Evolutionary conservation across 2,329 filamentous ascomycete species (phyloP), one percentile per base, ranked within the genome.

Genomic region (Verticillium nubilum): DNA sequence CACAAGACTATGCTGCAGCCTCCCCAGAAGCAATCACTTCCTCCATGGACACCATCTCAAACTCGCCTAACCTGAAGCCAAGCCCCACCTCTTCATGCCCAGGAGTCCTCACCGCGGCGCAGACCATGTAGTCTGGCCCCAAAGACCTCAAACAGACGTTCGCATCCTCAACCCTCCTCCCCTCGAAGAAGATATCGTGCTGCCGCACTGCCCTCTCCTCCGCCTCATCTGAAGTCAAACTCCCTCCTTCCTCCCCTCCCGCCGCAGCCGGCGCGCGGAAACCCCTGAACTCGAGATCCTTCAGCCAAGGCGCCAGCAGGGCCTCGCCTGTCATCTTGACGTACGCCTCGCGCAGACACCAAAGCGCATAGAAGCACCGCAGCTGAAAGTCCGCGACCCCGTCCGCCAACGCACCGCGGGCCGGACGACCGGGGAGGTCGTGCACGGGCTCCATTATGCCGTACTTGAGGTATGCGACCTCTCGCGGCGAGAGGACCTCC

Each of bases 261-360:
- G 68, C 70, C 9, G 72, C 70, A 58, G 59, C 62, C 3, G 87
- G 86, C 55, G 86, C 82, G 56, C 78, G 76, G 57, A 91, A 88
- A 55, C 79, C 75, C 60, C 79, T 76, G 68, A 94, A 91, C 67
- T 92, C 87, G 9, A 93, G 75, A 56, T 89, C 83, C 56, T 76
- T 77, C 55, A 94, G 78, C 90, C 90, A 94, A 4, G 79, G 78
- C 0, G 90, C 90, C 9, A 92, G 77, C 60, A 94, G 78, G 0
- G 89, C 90, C 67, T 93, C 89, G 27, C 90, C 90, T 29, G 89
- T 90, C 76, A 94, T 86, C 81, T 93, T 94, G 72, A 93, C 86
- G 70, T 91, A 93, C 1, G 89, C 87, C 75, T 94, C 90, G 66
- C 91, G 86, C 71, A 91, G 81, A 70, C 88, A 91, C 87, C 90